phyloP scores from a whole-genome alignment of 257 asterid species.

The Leptodermis oblonga region DNA sequence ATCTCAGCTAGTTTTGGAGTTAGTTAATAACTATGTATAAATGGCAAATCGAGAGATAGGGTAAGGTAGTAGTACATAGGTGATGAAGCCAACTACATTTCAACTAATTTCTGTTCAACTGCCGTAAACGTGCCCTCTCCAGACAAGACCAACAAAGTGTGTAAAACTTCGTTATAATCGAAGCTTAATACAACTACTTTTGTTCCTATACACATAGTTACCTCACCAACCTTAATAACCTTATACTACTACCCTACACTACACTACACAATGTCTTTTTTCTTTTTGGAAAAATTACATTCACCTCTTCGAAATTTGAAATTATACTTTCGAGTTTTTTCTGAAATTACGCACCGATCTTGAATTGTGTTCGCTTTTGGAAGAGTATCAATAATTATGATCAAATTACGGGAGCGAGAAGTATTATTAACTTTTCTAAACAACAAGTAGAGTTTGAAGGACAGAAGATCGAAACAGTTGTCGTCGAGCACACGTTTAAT shows the following conservation, averaged over 20 bases:
- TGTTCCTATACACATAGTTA: neutral
- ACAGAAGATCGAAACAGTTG: neutral
- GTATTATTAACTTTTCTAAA: too few species aligned
- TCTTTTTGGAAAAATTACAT: too few species aligned
- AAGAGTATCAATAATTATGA: too few species aligned
- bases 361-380: too few species aligned
- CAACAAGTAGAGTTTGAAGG: neutral
- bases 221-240: neutral
- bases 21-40: neutral
- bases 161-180: constrained; percentile 18
- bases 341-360: too few species aligned
- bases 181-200: too few species aligned
- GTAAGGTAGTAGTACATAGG: constrained; percentile 10
- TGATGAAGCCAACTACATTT: constrained; percentile 34
- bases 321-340: too few species aligned
- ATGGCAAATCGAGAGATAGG: neutral
- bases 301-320: too few species aligned
- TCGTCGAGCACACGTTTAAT: neutral
- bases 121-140: constrained; percentile 23
- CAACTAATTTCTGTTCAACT: constrained; percentile 45
- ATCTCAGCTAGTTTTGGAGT: neutral
- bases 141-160: neutral
- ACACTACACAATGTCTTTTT: neutral
- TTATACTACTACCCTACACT: too few species aligned
- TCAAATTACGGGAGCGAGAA: too few species aligned